phyloP scores from a whole-genome alignment of 176 grass and related monocot genomes.

The Raddia guianensis region DNA sequence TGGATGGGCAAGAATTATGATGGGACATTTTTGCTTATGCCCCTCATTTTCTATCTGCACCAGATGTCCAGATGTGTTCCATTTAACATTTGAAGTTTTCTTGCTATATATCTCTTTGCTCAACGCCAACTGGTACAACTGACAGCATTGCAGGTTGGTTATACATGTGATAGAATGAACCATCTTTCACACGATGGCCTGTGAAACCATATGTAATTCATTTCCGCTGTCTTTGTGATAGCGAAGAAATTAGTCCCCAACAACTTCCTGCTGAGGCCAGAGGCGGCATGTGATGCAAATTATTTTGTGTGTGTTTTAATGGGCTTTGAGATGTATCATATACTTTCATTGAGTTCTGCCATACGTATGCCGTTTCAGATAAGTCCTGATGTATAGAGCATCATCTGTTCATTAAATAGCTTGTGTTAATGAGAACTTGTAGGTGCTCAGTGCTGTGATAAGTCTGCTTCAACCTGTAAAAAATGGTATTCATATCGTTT shows the following conservation, averaged over 20 bases:
- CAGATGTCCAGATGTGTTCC: background rate
- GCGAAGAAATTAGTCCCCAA: background rate
- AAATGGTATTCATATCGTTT: background rate
- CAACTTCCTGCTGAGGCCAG: background rate
- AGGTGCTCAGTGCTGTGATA: background rate
- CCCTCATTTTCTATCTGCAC: background rate
- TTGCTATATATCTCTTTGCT: slow-evolving; percentile 11
- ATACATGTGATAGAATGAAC: slow-evolving; percentile 11
- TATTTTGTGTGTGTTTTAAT: slow-evolving; percentile 26
- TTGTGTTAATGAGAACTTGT: background rate
- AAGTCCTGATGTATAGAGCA: background rate
- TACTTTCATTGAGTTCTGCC: background rate
- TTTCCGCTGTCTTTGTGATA: background rate
- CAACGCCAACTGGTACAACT: background rate
- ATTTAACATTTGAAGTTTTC: background rate
- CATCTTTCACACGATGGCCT: background rate
- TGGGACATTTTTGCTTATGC: background rate
- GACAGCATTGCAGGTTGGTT: slow-evolving; percentile 18
- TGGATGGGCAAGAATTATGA: slow-evolving; percentile 57
- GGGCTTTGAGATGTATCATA: slow-evolving; percentile 31
- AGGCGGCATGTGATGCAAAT: slow-evolving; percentile 37
- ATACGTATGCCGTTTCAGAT: background rate
- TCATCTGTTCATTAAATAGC: background rate
- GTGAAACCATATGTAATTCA: background rate
- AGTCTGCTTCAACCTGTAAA: background rate